Evolutionary conservation across 495 filamentous ascomycete genomes (phyloP), one percentile per base, ranked within the genome.

Genomic region (Venustampulla echinocandica): DNA sequence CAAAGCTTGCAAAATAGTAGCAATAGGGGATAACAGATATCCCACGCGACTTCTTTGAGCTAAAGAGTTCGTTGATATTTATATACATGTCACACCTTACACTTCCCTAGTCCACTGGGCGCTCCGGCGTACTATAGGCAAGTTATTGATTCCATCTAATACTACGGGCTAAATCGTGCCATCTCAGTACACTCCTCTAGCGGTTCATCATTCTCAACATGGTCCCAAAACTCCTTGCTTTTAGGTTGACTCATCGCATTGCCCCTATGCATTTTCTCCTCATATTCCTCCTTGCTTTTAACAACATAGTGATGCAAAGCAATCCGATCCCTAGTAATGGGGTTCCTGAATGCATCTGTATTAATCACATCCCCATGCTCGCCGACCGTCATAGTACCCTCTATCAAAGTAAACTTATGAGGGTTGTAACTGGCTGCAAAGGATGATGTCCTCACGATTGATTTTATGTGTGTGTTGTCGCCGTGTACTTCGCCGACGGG

Each of bases 291-390:
- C 24, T 21, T 15, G 35, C 53, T 56, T 44, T 49, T 56, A 5
- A 46, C n/a, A 15, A 33, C 40, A 32, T 56, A 56, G 24, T 52
- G 53, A 48, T 56, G 53, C 19, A 56, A 28, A 2, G 13, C 33
- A 11, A 52, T 36, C 27, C 41, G n/a, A 14, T 56, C 27, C 20
- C 45, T 43, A 1, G 43, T 44, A 18, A 44, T 41, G 10, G 53
- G 53, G 2, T 22, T 22, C 4, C 53, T 20, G 13, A 20, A 36
- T 17, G 48, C 48, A 13, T 14, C 5, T 2, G 9, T 13, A 6
- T 5, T 35, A 4, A 32, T 20, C 14, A 33, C 20, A 4, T 47
- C 45, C 3, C 53, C 48, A 17, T 52, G 13, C 42, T 56, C 53
- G 0, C 49, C 53, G 6, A 56, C 53, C 4, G 53, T 56, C 13